Evolutionary conservation across 2,329 filamentous ascomycete genomes (phyloP), one percentile per base, ranked within the genome.

Genomic region (Trichophyton equinum): DNA sequence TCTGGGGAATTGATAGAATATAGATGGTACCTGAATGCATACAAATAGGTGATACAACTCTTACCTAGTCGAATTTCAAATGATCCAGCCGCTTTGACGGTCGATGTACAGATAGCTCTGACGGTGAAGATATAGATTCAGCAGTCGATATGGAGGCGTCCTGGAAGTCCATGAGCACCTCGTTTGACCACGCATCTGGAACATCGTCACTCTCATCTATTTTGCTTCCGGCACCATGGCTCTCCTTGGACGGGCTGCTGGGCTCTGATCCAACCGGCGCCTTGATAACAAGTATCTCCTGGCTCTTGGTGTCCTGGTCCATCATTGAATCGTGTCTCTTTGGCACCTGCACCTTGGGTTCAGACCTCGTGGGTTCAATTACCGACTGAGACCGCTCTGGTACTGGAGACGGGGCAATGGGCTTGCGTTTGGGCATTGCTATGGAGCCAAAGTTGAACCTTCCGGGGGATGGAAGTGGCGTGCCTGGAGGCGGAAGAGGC

Each of bases 401-500:
- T 8, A 76, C 60, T 9, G 70, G 57, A 22, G 78, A 72, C 20
- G 79, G 72, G 42, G 81, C 74, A 7, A 86, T 74, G 1, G 84
- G 79, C 67, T 87, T 89, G n/a, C 86, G 79, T 69, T 83, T 85
- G 2, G 85, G 82, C 1, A 85, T 77, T 30, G 78, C 78, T 62
- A 78, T 81, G 15, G 81, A 77, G 56, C 79, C 81, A 5, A 82
- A 68, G 4, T 67, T 80, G 61, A 78, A 81, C 60, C 79, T 82
- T 40, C 85, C 82, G 0, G 86, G 86, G 47, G 79, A 82, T 1
- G 91, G 90, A 1, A 95, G 78, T 2, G 91, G 90, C 51, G 82
- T 85, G 1, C 90, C 91, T 1, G 87, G 88, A 7, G 90, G 89
- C 55, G 89, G 90, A 18, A 95, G 77, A 0, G 90, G 90, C 66